These are phyloP conservation scores for Fusarium incarnatum DNA, from an alignment of 2,329 filamentous ascomycete species.

Conservation along the genomic window DNA sequence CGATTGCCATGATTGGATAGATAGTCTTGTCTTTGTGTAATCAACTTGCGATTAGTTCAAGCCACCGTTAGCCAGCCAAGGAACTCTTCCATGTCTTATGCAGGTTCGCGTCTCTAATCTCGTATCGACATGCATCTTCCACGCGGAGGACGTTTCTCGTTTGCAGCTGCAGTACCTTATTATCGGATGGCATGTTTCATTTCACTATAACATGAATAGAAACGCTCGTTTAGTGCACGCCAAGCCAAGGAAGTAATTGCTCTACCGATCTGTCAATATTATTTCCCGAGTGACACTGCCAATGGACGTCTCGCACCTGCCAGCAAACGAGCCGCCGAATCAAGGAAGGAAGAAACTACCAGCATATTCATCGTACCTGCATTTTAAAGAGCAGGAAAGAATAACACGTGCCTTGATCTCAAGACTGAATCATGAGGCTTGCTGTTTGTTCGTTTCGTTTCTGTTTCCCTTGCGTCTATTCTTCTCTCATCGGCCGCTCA, in stretches of 20 bases:
- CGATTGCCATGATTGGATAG: not conserved
- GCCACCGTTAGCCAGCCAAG: not conserved
- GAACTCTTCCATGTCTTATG: conserved; percentile 9
- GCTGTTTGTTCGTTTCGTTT: not conserved
- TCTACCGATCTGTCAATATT: not conserved
- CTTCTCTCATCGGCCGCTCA: conserved; percentile 12
- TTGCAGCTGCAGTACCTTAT: not conserved
- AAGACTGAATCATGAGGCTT: not conserved
- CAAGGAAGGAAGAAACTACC: not conserved
- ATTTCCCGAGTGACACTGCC: conserved; percentile 14
- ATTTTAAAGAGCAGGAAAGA: not conserved
- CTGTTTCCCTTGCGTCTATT: not conserved
- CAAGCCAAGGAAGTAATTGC: not conserved
- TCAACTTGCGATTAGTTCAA: not conserved
- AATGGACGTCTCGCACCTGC: conserved; percentile 15
- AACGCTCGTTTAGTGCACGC: not conserved
- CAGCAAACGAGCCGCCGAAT: conserved; percentile 8
- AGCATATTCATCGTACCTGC: conserved; percentile 6
- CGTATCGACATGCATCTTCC: conserved; percentile 14
- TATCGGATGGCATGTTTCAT: not conserved
- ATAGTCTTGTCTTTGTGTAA: not conserved
- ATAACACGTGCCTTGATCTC: conserved; percentile 5
- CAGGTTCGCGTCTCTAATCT: conserved; percentile 27
- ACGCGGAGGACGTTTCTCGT: not conserved
- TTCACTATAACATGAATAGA: not conserved